Evolutionary conservation across 345 rosid genomes (phyloP), one percentile per base, ranked within the genome.

Genomic region (Anastatica hierochuntica): DNA sequence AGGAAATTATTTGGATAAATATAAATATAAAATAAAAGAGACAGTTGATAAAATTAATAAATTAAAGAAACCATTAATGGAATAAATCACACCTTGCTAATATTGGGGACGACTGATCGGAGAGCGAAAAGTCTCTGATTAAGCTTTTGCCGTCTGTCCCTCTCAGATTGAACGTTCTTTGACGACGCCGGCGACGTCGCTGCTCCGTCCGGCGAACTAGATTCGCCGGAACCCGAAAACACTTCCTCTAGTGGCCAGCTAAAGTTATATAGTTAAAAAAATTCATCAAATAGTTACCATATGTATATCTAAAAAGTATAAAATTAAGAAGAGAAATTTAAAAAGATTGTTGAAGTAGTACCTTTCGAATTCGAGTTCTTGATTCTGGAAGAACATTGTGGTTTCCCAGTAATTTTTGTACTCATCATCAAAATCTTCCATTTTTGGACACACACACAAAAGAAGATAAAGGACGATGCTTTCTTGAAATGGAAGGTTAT

Each of bases 171-270:
- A 9, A 83, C 87, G 66, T 88, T 92, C 73, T 85, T 92, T 1
- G 71, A 59, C 10, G 94, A 74, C 0, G 90, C 88, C 14, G 76
- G 74, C 20, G 81, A 66, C 0, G 95, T 79, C 11, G 81, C 85
- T 3, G 77, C 78, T 52, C 96, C 95, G 38, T 88, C 98, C 26
- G 98, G 96, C 34, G 96, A 92, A 49, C 98, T 88, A 10, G 90
- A 85, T 43, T 84, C 98, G 64, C 75, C 85, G 19, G 73, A 83
- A 6, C 83, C 80, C 0, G 77, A 73, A 47, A 80, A 56, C 1
- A 70, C 69, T 15, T 75, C 86, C 21, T 80, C 80, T 23, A 75
- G 13, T n/a, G 66, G 70, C 85, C 78, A 80, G 33, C 85, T 80
- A 62, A 21, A 16, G 14, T n/a, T n/a, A n/a, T n/a, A n/a, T n/a